These are phyloP conservation scores for Neonectria faginata DNA, from an alignment of 2,329 filamentous ascomycete genomes.

Conservation along the genomic window DNA sequence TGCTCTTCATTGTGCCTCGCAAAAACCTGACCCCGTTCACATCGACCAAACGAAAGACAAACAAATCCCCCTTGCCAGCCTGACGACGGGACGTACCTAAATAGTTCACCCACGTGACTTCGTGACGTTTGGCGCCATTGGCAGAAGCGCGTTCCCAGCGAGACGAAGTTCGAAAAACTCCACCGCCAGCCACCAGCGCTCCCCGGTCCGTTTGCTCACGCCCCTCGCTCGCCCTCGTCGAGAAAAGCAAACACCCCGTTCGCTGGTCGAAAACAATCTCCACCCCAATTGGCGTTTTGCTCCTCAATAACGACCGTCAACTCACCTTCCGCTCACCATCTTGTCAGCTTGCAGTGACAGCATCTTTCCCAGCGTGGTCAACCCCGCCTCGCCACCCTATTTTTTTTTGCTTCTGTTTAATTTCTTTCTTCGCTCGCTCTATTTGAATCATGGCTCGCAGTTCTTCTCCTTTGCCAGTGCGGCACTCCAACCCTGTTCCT, in stretches of 20 bases:
- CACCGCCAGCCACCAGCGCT: conserved; percentile 25
- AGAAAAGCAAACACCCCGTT: conserved; percentile 13
- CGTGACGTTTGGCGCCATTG: conserved; percentile 38
- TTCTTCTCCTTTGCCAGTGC: conserved; percentile 49
- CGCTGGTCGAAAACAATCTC: conserved; percentile 7
- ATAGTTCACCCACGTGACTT: conserved; percentile 39
- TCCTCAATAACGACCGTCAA: neutral
- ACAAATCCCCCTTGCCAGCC: too few relatives aligned
- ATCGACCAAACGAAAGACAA: too few relatives aligned
- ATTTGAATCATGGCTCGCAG: conserved; percentile 44
- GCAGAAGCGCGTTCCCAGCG: conserved; percentile 33
- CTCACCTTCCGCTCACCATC: conserved; percentile 26
- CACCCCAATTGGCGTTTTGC: conserved; percentile 3
- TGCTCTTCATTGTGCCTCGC: neutral
- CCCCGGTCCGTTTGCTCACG: conserved; percentile 19
- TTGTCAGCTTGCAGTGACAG: conserved; percentile 31
- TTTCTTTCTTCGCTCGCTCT: conserved; percentile 20
- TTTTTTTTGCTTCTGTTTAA: conserved; percentile 11
- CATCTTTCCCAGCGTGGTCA: conserved; percentile 19
- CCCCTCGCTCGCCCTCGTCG: conserved; percentile 18
- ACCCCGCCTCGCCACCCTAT: conserved; percentile 18
- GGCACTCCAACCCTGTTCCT: conserved; percentile 46
- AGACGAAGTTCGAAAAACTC: conserved; percentile 34
- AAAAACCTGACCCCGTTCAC: neutral
- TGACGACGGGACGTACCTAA: too few relatives aligned